Base-by-base conservation (phyloP, 345 rosid species). In the Mallotus nudiflorus region DNA sequence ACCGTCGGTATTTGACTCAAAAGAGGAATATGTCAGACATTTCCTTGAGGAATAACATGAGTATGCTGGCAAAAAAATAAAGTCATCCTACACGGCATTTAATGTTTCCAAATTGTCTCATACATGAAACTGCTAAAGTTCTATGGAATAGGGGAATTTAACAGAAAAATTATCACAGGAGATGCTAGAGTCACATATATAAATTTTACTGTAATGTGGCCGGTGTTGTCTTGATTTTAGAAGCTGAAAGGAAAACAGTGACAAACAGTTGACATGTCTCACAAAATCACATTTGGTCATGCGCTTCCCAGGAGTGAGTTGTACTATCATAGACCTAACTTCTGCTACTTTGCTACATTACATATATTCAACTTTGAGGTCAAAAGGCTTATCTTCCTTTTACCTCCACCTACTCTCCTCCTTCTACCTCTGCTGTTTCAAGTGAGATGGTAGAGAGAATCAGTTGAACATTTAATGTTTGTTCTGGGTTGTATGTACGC, bases 1-100 rank as follows among this genome's bases (percentile, higher is more conserved):
- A 69, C 65, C 19, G 56, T 68, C 55, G 78, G 69, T 60, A 73
- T 70, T 74, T 31, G 40, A 66, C 61, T 44, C 45, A 44, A 45
- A n/a, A 71, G 54, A 37, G 33, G n/a, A 28, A 44, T 46, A 48
- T 52, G 65, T 31, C 29, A 54, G 28, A 45, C 57, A 24, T 40
- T 55, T 62, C 51, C 40, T 58, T 69, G 62, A 44, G 48, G 19
- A 24, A 22, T 52, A 24, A 22, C 28, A 20, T 24, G 25, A 20
- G 24, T 22, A 24, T 1, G 29, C 20, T 20, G 9, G 65, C 15
- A 39, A n/a, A 37, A 18, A 19, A 25, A 40, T 3, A 67, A 42
- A 25, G n/a, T 67, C 44, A 40, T 40, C n/a, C 25, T 40, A 11
- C 5, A 53, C 14, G 39, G 54, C 48, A 52, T 39, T 35, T 28